Evolutionary conservation across 495 filamentous ascomycete genomes (phyloP).

Genomic region (Halenospora varia): DNA sequence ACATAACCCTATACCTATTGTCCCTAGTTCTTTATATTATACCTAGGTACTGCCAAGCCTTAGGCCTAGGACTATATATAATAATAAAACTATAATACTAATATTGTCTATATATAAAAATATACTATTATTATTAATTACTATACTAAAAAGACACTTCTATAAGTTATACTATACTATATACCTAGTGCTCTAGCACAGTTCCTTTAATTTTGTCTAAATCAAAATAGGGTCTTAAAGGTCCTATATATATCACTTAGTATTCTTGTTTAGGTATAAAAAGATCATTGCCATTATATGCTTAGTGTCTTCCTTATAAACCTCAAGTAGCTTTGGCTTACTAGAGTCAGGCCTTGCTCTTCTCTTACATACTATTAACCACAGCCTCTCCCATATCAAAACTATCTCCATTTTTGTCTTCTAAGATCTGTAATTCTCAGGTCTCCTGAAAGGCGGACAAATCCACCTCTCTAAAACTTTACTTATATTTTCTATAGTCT

Average conservation of each 20-base stretch:
- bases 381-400: neutral
- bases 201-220: neutral
- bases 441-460: neutral
- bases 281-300: neutral
- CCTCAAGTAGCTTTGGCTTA: neutral
- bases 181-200: neutral
- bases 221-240: neutral
- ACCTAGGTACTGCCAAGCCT: too few species aligned
- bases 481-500: neutral
- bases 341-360: neutral
- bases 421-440: neutral
- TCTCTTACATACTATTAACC: neutral
- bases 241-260: neutral
- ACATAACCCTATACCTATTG: too few species aligned
- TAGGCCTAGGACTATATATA: too few species aligned
- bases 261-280: neutral
- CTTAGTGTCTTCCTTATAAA: neutral
- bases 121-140: neutral
- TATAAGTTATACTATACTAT: neutral
- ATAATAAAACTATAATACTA: too few species aligned
- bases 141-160: neutral
- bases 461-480: neutral
- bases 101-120: neutral
- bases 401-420: neutral
- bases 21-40: too few species aligned